Evolutionary conservation across 768 basidiomycete species (phyloP).

Genomic region (Trametes punicea): DNA sequence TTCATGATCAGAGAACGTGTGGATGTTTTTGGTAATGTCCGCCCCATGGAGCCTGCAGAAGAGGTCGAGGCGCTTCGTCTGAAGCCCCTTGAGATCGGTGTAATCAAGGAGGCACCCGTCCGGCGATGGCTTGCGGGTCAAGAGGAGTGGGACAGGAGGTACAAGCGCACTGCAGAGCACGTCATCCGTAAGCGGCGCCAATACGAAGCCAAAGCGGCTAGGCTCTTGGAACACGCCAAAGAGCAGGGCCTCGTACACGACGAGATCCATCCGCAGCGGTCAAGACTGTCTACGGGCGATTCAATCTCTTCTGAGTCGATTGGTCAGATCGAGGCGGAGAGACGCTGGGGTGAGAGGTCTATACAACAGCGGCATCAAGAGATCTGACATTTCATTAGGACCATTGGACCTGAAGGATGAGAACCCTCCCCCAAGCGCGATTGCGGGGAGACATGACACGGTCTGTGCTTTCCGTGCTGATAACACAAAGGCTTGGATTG

Average conservation of each 20-base stretch:
- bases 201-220: slow-evolving; percentile 43
- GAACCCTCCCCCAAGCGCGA: slow-evolving; percentile 65
- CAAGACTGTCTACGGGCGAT: background rate
- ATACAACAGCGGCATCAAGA: no score
- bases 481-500: no score
- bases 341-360: slow-evolving; percentile 25
- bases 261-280: slow-evolving; percentile 7
- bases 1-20: slow-evolving; percentile 74
- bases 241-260: slow-evolving; percentile 42
- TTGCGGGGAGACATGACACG: slow-evolving; percentile 68
- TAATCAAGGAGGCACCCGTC: slow-evolving; percentile 71
- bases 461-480: slow-evolving; percentile 32
- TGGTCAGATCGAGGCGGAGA: slow-evolving; percentile 21
- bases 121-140: slow-evolving; percentile 65
- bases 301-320: slow-evolving; percentile 12
- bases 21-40: slow-evolving; percentile 51
- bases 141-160: slow-evolving; percentile 58
- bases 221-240: slow-evolving; percentile 42
- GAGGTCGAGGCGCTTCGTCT: slow-evolving; percentile 54
- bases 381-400: slow-evolving; percentile 33
- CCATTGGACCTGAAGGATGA: slow-evolving; percentile 64
- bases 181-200: slow-evolving; percentile 43
- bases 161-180: slow-evolving; percentile 37
- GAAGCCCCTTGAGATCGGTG: slow-evolving; percentile 54
- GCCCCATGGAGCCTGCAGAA: slow-evolving; percentile 60